Conservation (phyloP, 257 asterid species). For the Gentiana macrophylla region DNA sequence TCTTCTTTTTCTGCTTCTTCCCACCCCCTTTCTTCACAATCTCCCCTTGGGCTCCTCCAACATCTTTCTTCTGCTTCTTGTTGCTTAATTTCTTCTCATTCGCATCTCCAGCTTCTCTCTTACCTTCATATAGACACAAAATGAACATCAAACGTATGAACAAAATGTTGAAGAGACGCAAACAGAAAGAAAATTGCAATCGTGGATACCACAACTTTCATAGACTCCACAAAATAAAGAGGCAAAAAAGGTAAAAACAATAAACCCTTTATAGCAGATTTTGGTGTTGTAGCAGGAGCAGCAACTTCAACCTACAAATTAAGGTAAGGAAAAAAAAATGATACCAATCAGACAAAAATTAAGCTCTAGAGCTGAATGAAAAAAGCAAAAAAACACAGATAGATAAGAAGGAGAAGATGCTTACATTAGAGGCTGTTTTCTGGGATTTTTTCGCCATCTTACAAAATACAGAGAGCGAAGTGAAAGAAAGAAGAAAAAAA, state of each 20-base stretch:
- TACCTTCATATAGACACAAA: constrained; percentile 11
- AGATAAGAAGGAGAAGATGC: background rate
- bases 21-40: constrained; percentile 1
- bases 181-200: background rate
- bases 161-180: background rate
- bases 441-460: too few species aligned
- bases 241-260: background rate
- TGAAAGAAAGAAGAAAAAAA: too few species aligned
- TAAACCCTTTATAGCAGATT: constrained; percentile 45
- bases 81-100: constrained; percentile 22
- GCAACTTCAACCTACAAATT: constrained; percentile 20
- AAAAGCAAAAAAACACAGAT: background rate
- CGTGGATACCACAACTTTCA: too few species aligned
- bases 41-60: background rate
- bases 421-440: background rate
- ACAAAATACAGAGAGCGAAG: too few species aligned
- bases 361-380: too few species aligned
- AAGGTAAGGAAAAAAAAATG: background rate
- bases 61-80: constrained; percentile 32
- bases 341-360: background rate
- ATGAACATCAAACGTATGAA: background rate
- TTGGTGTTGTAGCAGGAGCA: constrained; percentile 23
- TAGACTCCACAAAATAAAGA: constrained; percentile 2
- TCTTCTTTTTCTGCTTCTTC: constrained; percentile 14
- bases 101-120: constrained; percentile 34